Base-by-base conservation (phyloP, 2,329 filamentous ascomycete species). In the Hymenoscyphus albidus region DNA sequence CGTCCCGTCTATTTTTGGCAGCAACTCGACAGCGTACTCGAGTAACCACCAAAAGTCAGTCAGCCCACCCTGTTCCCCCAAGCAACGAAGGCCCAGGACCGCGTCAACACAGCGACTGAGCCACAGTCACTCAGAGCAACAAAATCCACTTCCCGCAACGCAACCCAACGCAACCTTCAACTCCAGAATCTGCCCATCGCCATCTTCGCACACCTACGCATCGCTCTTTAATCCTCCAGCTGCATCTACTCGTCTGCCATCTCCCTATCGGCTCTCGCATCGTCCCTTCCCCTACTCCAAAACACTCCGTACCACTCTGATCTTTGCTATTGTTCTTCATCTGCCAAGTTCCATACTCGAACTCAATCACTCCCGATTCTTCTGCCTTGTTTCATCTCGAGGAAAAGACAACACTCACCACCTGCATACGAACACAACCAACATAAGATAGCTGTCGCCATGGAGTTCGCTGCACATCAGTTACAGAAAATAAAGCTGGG, bases 401-500 rank as follows among this genome's bases (percentile, higher is more conserved):
- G 22, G 40, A 18, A 14, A 59, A 64, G 32, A 39, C 51, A 56
- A 44, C 31, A 40, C 18, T 18, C 44, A 58, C 42, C 13, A 48
- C 13, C 10, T 5, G 12, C 9, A 48, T 27, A 58, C 38, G 44
- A 58, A 42, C 42, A 59, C 63, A 67, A 59, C 16, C 48, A 58
- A 5, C 55, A 48, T 39, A 22, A 35, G 22, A 51, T 13, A 35
- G 42, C 44, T 31, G 42, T 42, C 16, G 71, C 69, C 59, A 67
- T 75, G 63, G 73, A 74, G 61, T 74, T 76, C 66, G 67, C 69
- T 31, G 67, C 70, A 32, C 71, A 76, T 61, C 72, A 74, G 54
- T 54, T 75, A 39, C 73, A 74, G 62, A 71, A 71, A 56, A 70
- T 72, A 18, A 89, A 89, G 77, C 76, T 88, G 65, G 81, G 79